Evolutionary conservation across 768 basidiomycete species (phyloP), one percentile per base, ranked within the genome.

Genomic region (Rossbeevera mucosa): DNA sequence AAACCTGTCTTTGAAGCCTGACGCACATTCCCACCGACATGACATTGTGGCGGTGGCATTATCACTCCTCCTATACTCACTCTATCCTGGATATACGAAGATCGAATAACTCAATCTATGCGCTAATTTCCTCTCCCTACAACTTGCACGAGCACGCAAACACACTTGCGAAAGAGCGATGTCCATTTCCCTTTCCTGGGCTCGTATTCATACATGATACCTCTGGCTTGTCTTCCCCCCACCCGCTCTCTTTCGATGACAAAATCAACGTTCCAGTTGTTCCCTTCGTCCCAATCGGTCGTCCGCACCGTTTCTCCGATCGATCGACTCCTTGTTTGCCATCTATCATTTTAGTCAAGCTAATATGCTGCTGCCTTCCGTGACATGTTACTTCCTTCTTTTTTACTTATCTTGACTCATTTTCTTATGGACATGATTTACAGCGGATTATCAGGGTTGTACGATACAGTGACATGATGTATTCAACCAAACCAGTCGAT

Each of bases 211-310:
- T 16, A n/a, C n/a, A n/a, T n/a, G n/a, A n/a, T n/a, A 33, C n/a
- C 36, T 11, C 18, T 38, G 36, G 36, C 5, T 18, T 38, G 36
- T 9, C n/a, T 18, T 18, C 29, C 29, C 13, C 20, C n/a, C 8
- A 24, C 44, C 11, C 16, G 14, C 12, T 13, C 12, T 41, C 28
- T 21, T 40, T 22, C 33, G 31, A 40, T 7, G 3, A 29, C 21
- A 59, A 59, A 59, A 54, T 48, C n/a, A n/a, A n/a, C n/a, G 57
- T 53, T 40, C 26, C 30, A 47, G 21, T n/a, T 20, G 18, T 38
- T 38, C 18, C 33, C n/a, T 18, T 18, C 36, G 9, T 38, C 14
- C 25, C 46, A 24, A 52, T 13, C n/a, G 12, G 21, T 47, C 29
- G 9, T n/a, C 14, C 22, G 0, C 13, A 13, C 22, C n/a, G 13